Conservation (phyloP, 768 basidiomycete species). For the Collybia sordida region DNA sequence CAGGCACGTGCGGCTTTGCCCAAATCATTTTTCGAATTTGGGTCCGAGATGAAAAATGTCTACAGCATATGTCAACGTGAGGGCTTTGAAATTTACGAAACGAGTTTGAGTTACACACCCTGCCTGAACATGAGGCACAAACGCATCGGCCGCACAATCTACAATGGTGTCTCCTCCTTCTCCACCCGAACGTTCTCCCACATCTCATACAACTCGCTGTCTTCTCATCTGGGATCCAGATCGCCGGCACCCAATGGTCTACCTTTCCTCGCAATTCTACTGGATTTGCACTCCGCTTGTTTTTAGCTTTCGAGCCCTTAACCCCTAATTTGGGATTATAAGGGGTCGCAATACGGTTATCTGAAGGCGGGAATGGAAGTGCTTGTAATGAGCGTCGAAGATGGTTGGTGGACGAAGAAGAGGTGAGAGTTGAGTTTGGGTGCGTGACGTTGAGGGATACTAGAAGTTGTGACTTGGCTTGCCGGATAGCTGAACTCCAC, state of each 20-base stretch:
- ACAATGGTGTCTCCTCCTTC: slow-evolving; percentile 83
- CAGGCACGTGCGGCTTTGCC: slow-evolving; percentile 75
- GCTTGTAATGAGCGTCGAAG: slow-evolving; percentile 74
- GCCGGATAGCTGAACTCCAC: slow-evolving; percentile 68
- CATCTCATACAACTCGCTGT: slow-evolving; percentile 88
- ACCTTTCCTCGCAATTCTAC: slow-evolving; percentile 50
- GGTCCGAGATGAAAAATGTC: slow-evolving; percentile 83
- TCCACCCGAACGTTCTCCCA: slow-evolving; percentile 71
- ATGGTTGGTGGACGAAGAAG: slow-evolving; percentile 74
- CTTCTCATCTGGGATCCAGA: slow-evolving; percentile 90
- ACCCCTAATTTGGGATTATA: background rate
- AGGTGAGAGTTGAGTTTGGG: slow-evolving; percentile 80
- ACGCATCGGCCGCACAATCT: slow-evolving; percentile 84
- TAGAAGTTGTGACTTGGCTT: slow-evolving; percentile 71
- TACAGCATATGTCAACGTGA: slow-evolving; percentile 26
- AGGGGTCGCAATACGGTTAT: slow-evolving; percentile 38
- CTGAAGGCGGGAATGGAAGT: slow-evolving; percentile 62
- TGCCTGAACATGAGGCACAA: slow-evolving; percentile 79
- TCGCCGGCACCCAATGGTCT: slow-evolving; percentile 85
- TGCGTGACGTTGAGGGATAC: slow-evolving; percentile 67
- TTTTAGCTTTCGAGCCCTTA: slow-evolving; percentile 10
- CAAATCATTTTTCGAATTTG: slow-evolving; percentile 39
- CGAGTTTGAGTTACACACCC: slow-evolving; percentile 44
- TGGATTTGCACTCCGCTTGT: slow-evolving; percentile 14
- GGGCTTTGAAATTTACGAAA: background rate